These are phyloP conservation scores for Heritiera fomes DNA, from an alignment of 345 rosid species.

Conservation along the genomic window DNA sequence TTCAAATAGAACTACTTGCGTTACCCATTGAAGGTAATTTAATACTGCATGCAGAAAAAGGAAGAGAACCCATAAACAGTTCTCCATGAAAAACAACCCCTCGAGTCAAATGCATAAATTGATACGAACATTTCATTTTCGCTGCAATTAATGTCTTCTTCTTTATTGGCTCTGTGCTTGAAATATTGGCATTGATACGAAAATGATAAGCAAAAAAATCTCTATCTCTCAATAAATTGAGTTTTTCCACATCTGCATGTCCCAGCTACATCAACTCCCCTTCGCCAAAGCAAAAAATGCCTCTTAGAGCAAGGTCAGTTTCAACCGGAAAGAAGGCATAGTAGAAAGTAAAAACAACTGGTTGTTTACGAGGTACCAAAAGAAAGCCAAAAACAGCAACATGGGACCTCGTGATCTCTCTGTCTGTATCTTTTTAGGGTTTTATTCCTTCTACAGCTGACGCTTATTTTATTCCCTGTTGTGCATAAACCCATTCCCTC, in stretches of 20 bases:
- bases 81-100: background rate
- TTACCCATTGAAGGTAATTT: background rate
- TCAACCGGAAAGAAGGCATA: background rate
- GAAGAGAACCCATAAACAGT: background rate
- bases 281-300: constrained; percentile 7
- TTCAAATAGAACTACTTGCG: too few relatives aligned
- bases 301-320: background rate
- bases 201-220: background rate
- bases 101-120: background rate
- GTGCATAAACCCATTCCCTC: background rate
- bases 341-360: background rate
- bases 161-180: background rate
- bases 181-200: background rate
- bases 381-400: background rate
- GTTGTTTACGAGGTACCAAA: constrained; percentile 4
- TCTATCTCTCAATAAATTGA: background rate
- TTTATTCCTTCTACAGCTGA: constrained; percentile 32
- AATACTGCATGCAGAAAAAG: background rate
- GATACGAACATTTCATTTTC: background rate
- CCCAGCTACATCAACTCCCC: background rate
- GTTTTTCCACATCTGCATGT: background rate
- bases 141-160: background rate
- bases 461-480: constrained; percentile 23
- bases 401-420: constrained; percentile 44
- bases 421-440: constrained; percentile 32